These are phyloP conservation scores for Naegleria gruberi DNA, from an alignment of 208 protist species.

Conservation along the genomic window DNA sequence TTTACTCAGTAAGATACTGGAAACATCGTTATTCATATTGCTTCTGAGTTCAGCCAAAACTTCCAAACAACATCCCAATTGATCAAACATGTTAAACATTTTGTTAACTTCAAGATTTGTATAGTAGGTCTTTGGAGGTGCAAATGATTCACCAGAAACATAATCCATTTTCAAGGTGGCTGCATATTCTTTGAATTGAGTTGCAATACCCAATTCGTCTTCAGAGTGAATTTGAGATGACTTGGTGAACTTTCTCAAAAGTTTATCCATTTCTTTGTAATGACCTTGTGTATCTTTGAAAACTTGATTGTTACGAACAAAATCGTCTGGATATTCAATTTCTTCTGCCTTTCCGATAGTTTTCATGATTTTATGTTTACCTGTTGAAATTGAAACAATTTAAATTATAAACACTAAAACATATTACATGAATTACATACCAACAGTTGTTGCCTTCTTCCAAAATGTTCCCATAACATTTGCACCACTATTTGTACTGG, in stretches of 20 bases:
- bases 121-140: background rate
- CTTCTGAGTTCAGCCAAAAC: background rate
- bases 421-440: background rate
- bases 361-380: background rate
- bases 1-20: background rate
- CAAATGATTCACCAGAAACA: background rate
- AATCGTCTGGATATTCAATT: background rate
- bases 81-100: background rate
- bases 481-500: background rate
- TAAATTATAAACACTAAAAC: background rate
- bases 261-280: conserved; percentile 5
- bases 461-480: background rate
- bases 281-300: background rate
- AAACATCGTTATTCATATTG: background rate
- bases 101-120: background rate
- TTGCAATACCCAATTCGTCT: background rate
- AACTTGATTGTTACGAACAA: background rate
- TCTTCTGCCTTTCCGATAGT: background rate
- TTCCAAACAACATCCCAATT: background rate
- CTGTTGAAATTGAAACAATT: background rate
- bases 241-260: background rate
- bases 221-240: background rate
- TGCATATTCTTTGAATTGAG: background rate
- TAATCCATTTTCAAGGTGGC: background rate
- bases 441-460: background rate